Evolutionary conservation across 1,284 basidiomycete species (phyloP), one percentile per base, ranked within the genome.

Genomic region (Trichosporon asahii): DNA sequence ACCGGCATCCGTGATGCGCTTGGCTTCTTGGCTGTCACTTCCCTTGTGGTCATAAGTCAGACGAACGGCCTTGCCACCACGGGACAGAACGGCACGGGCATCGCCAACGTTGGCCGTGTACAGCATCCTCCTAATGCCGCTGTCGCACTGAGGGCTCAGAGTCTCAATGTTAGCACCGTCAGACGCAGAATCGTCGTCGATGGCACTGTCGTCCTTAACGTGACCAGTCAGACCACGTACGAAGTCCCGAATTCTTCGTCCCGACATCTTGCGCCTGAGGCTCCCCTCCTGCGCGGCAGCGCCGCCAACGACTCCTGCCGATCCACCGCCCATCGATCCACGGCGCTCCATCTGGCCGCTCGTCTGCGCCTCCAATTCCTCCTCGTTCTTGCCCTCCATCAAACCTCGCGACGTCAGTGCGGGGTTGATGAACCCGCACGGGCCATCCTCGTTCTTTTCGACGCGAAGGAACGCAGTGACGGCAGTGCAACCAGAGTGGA

Each of bases 21-120:
- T 97, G 21, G 94, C 95, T 84, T 99, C 97, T 80, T 96, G 94
- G 77, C 91, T 91, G 82, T 99, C 97, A 3, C 92, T 91, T 49
- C 97, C 97, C 84, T 99, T 99, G 86, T 99, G 97, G 80, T 99
- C 97, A 82, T 99, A 99, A 15, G 96, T 99, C 80, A 99, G 85
- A 46, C 97, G 88, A 1, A 99, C 89, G 0, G 95, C 97, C 78
- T 90, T 91, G 23, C 96, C 97, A 7, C 87, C 89, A 40, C 97
- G 91, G 78, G 77, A 83, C 3, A 85, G 77, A 2, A 85, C 83
- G 2, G 81, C 84, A 84, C 88, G 5, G 78, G 84, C 76, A 75
- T 83, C 69, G 80, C 97, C 97, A 0, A 94, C 97, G 79, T 99
- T 99, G 49, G 97, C 97, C 64, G 91, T 93, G 80, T 99, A 99